Conservation (phyloP, 495 filamentous ascomycete genomes). For the Chaetomium tenue region DNA sequence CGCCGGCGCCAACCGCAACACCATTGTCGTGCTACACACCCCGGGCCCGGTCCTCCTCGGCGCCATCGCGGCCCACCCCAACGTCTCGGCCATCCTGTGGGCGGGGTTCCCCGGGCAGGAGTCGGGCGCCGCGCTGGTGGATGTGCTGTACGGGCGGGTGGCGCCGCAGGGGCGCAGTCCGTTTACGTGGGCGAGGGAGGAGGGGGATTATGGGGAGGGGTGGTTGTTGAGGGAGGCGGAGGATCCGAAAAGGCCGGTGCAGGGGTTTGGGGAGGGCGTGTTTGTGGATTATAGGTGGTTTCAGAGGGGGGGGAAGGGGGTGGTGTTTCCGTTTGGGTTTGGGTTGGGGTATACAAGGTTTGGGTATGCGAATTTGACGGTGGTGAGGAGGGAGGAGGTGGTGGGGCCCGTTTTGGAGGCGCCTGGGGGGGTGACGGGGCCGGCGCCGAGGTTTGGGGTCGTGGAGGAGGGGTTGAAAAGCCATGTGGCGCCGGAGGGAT, state of each 20-base stretch:
- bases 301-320: neutral
- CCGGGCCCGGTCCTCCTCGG: neutral
- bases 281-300: slow-evolving; percentile 5
- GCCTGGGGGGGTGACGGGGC: neutral
- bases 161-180: neutral
- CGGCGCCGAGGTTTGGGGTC: neutral
- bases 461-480: neutral
- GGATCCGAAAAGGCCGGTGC: neutral
- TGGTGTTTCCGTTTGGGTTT: slow-evolving; percentile 12
- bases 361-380: neutral
- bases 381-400: neutral
- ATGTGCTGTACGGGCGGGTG: slow-evolving; percentile 5
- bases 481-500: slow-evolving; percentile 3
- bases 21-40: neutral
- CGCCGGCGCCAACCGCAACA: neutral
- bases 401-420: neutral
- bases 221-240: neutral
- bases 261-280: neutral
- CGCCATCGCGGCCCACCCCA: neutral
- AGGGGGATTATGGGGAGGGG: neutral
- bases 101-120: slow-evolving; percentile 5
- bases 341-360: slow-evolving; percentile 2
- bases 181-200: neutral
- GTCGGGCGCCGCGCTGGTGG: neutral
- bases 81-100: slow-evolving; percentile 7